Evolutionary conservation across 139 green algal species (phyloP).

Genomic region (Micromonas commoda): DNA sequence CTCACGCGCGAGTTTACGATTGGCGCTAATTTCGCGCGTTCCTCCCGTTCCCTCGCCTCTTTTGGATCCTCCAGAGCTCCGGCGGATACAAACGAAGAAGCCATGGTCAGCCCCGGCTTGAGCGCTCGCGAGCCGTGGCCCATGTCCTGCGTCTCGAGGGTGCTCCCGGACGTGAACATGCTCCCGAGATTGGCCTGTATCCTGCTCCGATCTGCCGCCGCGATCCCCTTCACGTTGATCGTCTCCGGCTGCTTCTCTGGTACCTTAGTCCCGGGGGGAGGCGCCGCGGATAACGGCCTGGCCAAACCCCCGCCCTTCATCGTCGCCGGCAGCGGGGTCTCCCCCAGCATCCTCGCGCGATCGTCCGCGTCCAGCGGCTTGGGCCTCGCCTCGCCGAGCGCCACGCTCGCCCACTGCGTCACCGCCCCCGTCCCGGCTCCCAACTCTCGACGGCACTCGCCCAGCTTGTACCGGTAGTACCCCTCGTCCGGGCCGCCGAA

Average conservation of each 20-base stretch:
- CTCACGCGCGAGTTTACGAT: background rate
- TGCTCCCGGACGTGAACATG: background rate
- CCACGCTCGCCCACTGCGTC: background rate
- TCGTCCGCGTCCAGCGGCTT: conserved; percentile 53
- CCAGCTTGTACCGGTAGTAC: conserved; percentile 64
- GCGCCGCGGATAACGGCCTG: background rate
- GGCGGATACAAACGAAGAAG: background rate
- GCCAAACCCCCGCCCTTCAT: background rate
- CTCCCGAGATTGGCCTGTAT: background rate
- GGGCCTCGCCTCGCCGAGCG: background rate
- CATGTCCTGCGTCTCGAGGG: background rate
- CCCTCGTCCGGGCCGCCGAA: conserved; percentile 52
- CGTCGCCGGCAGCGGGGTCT: conserved; percentile 50
- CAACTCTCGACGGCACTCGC: conserved; percentile 28
- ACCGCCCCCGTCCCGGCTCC: background rate
- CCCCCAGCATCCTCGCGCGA: conserved; percentile 54
- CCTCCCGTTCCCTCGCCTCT: background rate
- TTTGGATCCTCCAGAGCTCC: background rate
- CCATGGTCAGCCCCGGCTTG: background rate
- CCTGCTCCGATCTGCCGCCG: background rate
- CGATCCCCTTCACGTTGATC: background rate
- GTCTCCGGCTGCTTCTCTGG: background rate
- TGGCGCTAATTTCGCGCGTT: conserved; percentile 3
- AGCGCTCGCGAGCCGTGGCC: background rate
- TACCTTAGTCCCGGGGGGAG: background rate